phyloP scores from a whole-genome alignment of 2,329 filamentous ascomycete species.

The Colletotrichum higginsianum region DNA sequence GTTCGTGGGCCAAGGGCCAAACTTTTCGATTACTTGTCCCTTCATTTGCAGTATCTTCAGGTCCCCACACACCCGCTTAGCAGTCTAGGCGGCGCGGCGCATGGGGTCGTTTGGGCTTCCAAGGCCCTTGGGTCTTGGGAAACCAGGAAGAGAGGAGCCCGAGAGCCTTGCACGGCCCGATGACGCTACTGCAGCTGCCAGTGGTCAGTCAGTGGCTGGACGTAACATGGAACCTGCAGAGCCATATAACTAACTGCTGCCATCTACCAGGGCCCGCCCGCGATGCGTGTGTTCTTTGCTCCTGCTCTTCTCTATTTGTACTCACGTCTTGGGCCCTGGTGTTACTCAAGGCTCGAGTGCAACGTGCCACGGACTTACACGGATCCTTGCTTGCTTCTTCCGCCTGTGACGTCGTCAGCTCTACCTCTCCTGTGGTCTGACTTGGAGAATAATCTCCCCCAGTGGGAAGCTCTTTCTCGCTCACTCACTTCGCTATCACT shows the following conservation, averaged over 20 bases:
- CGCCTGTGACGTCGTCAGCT: conserved; percentile 38
- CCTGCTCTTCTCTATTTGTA: conserved; percentile 9
- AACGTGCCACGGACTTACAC: conserved; percentile 39
- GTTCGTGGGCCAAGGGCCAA: conserved; percentile 7
- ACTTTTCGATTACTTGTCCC: conserved; percentile 19
- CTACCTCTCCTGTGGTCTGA: conserved; percentile 3
- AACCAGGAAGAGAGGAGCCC: conserved; percentile 8
- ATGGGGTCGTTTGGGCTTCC: conserved; percentile 24
- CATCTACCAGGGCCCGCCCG: conserved; percentile 15
- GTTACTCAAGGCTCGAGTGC: conserved; percentile 16
- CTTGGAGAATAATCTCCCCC: conserved; percentile 22
- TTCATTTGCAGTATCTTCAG: conserved; percentile 5
- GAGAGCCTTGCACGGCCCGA: conserved; percentile 36
- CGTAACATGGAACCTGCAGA: conserved; percentile 8
- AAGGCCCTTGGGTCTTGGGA: conserved; percentile 10
- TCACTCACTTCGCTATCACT: not conserved
- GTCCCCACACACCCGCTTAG: conserved; percentile 7
- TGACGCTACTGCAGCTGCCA: conserved; percentile 43
- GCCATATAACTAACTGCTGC: conserved; percentile 40
- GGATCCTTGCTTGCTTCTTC: conserved; percentile 29
- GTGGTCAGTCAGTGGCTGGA: conserved; percentile 43
- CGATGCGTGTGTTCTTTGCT: conserved; percentile 1
- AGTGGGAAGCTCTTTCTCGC: conserved; percentile 9
- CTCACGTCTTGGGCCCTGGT: conserved; percentile 1
- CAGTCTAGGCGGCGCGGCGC: conserved; percentile 9